phyloP scores from a whole-genome alignment of 2,329 filamentous ascomycete genomes.

The Penicillium brevicompactum region DNA sequence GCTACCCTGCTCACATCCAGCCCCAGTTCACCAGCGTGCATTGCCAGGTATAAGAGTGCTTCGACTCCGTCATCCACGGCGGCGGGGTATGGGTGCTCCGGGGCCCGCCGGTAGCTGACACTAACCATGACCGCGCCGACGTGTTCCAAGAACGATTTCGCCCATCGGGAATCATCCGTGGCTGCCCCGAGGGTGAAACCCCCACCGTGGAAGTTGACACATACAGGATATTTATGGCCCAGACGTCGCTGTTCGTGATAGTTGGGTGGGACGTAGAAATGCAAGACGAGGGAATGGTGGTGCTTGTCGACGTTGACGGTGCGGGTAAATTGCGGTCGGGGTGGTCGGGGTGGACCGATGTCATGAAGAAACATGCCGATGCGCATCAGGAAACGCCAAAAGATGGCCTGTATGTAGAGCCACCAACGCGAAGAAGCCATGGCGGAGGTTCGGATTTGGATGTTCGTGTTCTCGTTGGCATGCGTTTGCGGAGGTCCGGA shows the following conservation, averaged over 20 bases:
- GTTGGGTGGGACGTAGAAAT: constrained; percentile 61
- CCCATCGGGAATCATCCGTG: constrained; percentile 64
- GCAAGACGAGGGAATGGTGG: constrained; percentile 55
- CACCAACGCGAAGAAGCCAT: constrained; percentile 56
- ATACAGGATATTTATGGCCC: constrained; percentile 55
- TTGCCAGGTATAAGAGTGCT: constrained; percentile 60
- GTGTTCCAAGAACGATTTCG: constrained; percentile 56
- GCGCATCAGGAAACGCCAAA: constrained; percentile 69
- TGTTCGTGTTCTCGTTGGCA: background rate
- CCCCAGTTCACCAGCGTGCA: constrained; percentile 57
- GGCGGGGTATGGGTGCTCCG: constrained; percentile 63
- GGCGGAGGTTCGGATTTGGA: constrained; percentile 14
- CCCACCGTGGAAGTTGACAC: constrained; percentile 67
- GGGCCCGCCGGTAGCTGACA: constrained; percentile 64
- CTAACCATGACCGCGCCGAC: constrained; percentile 61
- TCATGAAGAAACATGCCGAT: constrained; percentile 71
- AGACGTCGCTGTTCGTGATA: constrained; percentile 37
- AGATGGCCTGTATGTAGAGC: constrained; percentile 63
- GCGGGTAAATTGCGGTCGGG: constrained; percentile 61
- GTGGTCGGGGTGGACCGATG: constrained; percentile 62
- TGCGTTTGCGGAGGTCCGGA: background rate
- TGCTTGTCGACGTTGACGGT: constrained; percentile 55
- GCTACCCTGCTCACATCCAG: constrained; percentile 61
- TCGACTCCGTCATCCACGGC: constrained; percentile 67
- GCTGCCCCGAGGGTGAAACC: constrained; percentile 63